Base-by-base conservation (phyloP, 2,329 filamentous ascomycete genomes). In the Endoconidiophora polonica region DNA sequence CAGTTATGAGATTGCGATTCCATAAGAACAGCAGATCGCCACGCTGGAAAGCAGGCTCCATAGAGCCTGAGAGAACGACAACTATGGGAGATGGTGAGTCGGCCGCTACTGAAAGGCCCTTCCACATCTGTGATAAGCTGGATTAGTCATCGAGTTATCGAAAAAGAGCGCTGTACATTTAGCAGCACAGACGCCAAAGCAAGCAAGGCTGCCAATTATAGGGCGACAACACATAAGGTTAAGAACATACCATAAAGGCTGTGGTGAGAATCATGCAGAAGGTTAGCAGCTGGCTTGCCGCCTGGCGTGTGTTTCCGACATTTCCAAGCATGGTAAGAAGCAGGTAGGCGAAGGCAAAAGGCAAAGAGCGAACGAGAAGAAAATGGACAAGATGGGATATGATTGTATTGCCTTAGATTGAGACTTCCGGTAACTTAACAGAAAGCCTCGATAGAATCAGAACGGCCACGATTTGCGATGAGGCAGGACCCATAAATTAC, bases 241-340 rank as follows among this genome's bases (percentile, higher is more conserved):
- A 38, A 24, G 4, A 14, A 29, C 69, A 54, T 58, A 77, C 79
- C 87, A 94, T 94, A 62, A 94, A 94, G 1, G 88, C 87, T 1
- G 86, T 91, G 7, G 83, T 87, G 46, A 94, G 76, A 55, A 94
- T 86, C 55, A 95, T 77, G 51, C 81, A 86, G 64, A 95, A 94
- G 68, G 93, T 94, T 61, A 94, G 77, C 57, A 90, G 66, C 71
- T 94, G 86, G 45, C 78, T 73, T 59, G 86, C 79, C 49, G 83
- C 74, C 64, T 93, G 86, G 65, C 87, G 82, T 56, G 85, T 82
- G 65, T 86, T 87, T 53, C 71, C 68, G 56, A 93, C 70, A 56
- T 72, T 67, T 42, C 79, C 77, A 56, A 90, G 60, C 83, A 88
- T 88, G 52, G 49, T 67, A 12, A 41, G 10, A 5, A 7, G 10